phyloP scores from a whole-genome alignment of 768 basidiomycete genomes.

The Leccinum truebloodii region DNA sequence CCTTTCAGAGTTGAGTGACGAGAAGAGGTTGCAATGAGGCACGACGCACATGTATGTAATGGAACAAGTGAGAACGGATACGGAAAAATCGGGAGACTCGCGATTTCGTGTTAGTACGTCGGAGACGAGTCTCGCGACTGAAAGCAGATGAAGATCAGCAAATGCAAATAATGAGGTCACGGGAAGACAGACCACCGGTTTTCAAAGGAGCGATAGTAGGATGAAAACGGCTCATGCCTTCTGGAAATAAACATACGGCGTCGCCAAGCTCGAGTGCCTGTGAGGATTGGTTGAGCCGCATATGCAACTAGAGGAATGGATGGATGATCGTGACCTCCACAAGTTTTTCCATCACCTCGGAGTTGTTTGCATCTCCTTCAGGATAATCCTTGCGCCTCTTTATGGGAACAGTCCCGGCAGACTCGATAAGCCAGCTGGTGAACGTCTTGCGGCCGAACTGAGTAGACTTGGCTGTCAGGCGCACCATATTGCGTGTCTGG shows the following conservation, averaged over 20 bases:
- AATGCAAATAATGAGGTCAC: neutral
- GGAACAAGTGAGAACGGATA: conserved; percentile 75
- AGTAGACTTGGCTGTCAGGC: conserved; percentile 86
- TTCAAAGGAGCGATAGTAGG: conserved; percentile 87
- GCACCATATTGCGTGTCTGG: conserved; percentile 75
- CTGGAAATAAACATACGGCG: conserved; percentile 82
- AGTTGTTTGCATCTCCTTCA: conserved; percentile 62
- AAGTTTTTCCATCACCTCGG: conserved; percentile 64
- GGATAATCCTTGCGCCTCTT: conserved; percentile 70
- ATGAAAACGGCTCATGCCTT: conserved; percentile 84
- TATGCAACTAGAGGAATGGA: neutral
- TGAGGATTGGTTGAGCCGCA: conserved; percentile 14
- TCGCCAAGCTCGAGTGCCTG: conserved; percentile 78
- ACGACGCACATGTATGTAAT: conserved; percentile 73
- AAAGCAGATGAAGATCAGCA: conserved; percentile 4
- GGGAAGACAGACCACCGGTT: conserved; percentile 66
- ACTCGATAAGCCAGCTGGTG: conserved; percentile 89
- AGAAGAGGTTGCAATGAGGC: neutral
- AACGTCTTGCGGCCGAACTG: conserved; percentile 83
- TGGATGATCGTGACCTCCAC: conserved; percentile 49
- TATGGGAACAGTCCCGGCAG: conserved; percentile 84
- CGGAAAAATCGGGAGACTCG: conserved; percentile 66
- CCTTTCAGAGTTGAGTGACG: conserved; percentile 39
- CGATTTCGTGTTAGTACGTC: conserved; percentile 73
- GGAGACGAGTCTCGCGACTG: conserved; percentile 80